Evolutionary conservation across 495 filamentous ascomycete genomes (phyloP).

Genomic region (Parachaetomium inaequale): DNA sequence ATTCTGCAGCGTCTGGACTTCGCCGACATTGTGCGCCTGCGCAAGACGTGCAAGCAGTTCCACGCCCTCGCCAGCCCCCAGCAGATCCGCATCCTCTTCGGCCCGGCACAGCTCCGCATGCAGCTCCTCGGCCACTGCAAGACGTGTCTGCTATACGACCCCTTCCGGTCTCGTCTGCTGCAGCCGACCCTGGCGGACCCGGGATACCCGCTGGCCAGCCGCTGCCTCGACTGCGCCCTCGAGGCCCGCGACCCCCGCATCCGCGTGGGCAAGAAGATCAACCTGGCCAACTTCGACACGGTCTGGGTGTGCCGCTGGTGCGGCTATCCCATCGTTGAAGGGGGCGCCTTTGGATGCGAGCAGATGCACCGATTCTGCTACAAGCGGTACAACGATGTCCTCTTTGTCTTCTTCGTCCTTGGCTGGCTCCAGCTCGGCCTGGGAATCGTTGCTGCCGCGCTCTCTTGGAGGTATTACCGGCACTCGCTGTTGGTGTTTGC

Average conservation of each 20-base stretch:
- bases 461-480: constrained; percentile 31
- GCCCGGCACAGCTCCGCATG: constrained; percentile 10
- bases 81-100: constrained; percentile 26
- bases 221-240: constrained; percentile 29
- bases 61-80: constrained; percentile 22
- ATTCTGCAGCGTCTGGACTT: constrained; percentile 29
- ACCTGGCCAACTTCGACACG: constrained; percentile 21
- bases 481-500: constrained; percentile 23
- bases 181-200: constrained; percentile 15
- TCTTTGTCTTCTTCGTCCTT: constrained; percentile 25
- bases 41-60: constrained; percentile 32
- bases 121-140: constrained; percentile 31
- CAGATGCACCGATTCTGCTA: constrained; percentile 33
- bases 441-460: constrained; percentile 23
- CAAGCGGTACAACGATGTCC: constrained; percentile 23
- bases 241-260: constrained; percentile 22
- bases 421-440: constrained; percentile 31
- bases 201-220: constrained; percentile 27
- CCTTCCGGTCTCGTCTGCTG: constrained; percentile 22
- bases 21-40: constrained; percentile 30
- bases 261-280: constrained; percentile 20
- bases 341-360: constrained; percentile 18
- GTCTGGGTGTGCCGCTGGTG: constrained; percentile 35
- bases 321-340: constrained; percentile 23
- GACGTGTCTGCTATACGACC: constrained; percentile 24